A percentile compares a stretch with the other conserved stretches of the same genome.
These are phyloP conservation scores for Didymella keratinophila DNA, from an alignment of 2,329 filamentous ascomycete species.

Conservation along the genomic window DNA sequence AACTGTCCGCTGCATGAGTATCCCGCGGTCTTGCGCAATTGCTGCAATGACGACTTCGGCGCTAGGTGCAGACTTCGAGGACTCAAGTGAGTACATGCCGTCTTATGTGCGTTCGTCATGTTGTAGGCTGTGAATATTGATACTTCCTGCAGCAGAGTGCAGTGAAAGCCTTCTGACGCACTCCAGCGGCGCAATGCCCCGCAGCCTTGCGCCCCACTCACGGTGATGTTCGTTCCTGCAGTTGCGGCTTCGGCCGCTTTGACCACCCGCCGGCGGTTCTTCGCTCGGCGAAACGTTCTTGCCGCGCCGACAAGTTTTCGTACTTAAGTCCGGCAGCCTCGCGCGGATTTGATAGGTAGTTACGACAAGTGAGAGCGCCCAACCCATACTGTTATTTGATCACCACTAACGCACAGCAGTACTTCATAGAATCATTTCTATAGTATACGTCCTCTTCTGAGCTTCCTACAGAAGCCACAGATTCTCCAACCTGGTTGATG, in stretches of 20 bases:
- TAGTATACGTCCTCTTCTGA: slow-evolving; percentile 94
- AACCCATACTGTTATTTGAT: too few species aligned
- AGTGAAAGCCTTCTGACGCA: slow-evolving; percentile 3
- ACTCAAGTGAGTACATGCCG: background rate
- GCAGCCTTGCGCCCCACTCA: slow-evolving; percentile 20
- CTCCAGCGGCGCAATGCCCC: slow-evolving; percentile 12
- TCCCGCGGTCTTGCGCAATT: background rate
- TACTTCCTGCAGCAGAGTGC: background rate
- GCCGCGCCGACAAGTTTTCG: too few species aligned
- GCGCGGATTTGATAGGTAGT: too few species aligned
- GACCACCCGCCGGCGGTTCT: slow-evolving; percentile 1
- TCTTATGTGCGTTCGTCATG: background rate
- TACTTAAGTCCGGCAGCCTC: too few species aligned
- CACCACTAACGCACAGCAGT: background rate
- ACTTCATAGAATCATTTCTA: slow-evolving; percentile 71
- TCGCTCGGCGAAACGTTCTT: slow-evolving; percentile 1
- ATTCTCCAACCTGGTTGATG: slow-evolving; percentile 91
- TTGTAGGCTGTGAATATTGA: background rate
- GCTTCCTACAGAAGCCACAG: slow-evolving; percentile 92
- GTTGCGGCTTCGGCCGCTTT: slow-evolving; percentile 19
- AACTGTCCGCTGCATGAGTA: background rate
- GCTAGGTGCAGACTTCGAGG: background rate
- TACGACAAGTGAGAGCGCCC: too few species aligned
- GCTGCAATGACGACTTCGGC: background rate
- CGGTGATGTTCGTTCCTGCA: slow-evolving; percentile 23